phyloP scores from a whole-genome alignment of 805 yeast species.

The Yamadazyma sp. region DNA sequence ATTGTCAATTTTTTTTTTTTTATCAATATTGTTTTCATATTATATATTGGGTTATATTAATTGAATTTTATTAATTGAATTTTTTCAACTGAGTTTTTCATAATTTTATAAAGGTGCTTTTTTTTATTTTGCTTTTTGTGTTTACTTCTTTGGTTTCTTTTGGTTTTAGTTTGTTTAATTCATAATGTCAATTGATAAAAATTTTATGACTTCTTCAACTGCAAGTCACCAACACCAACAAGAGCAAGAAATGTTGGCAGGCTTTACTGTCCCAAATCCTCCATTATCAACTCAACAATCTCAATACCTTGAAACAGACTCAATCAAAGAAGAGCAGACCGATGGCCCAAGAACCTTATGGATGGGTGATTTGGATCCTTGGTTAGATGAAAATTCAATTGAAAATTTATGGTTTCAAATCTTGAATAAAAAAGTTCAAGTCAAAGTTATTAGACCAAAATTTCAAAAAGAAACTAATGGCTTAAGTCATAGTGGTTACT shows the following conservation, averaged over 20 bases:
- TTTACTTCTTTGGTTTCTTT: too few relatives aligned
- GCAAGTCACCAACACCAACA: conserved; percentile 43
- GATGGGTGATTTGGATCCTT: conserved; percentile 88
- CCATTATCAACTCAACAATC: conserved; percentile 38
- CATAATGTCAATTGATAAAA: too few relatives aligned
- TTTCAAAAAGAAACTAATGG: conserved; percentile 21
- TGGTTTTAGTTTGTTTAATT: too few relatives aligned
- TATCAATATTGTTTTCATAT: too few relatives aligned
- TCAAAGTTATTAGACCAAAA: conserved; percentile 60
- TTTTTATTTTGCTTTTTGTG: too few relatives aligned
- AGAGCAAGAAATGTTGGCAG: conserved; percentile 40
- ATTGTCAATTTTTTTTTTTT: too few relatives aligned
- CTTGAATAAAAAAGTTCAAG: conserved; percentile 54
- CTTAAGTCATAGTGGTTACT: conserved; percentile 55
- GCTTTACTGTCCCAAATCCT: conserved; percentile 40
- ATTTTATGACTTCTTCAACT: too few relatives aligned
- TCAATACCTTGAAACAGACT: background rate
- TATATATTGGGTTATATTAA: too few relatives aligned
- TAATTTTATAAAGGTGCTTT: too few relatives aligned
- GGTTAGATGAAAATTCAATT: conserved; percentile 64
- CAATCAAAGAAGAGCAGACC: conserved; percentile 5
- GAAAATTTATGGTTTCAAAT: conserved; percentile 57
- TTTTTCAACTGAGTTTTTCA: too few relatives aligned
- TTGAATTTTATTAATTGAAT: too few relatives aligned
- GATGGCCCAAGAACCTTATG: conserved; percentile 70